Conservation (phyloP, 2,329 filamentous ascomycete species). For the Xylaria sp. region DNA sequence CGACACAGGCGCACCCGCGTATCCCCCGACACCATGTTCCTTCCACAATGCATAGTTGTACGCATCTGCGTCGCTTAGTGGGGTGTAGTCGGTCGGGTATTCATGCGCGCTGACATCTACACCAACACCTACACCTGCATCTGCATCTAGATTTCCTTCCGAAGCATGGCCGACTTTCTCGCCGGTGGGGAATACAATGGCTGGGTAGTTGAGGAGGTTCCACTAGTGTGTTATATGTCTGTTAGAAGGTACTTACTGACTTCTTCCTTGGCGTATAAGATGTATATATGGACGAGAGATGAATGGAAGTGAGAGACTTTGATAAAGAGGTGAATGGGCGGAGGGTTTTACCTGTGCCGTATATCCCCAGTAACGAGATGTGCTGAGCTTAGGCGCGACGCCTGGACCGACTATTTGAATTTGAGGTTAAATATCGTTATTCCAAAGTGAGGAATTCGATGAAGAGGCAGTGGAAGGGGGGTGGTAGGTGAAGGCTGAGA, state of each 20-base stretch:
- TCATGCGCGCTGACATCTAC: slow-evolving; percentile 13
- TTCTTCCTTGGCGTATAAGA: no score
- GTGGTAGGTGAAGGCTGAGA: no score
- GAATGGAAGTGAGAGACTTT: no score
- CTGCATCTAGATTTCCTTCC: neutral
- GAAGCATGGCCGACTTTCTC: slow-evolving; percentile 14
- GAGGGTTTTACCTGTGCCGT: slow-evolving; percentile 58
- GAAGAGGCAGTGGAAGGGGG: neutral
- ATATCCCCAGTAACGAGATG: slow-evolving; percentile 66
- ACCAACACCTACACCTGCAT: no score
- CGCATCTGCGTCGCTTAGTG: slow-evolving; percentile 30
- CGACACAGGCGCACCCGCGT: slow-evolving; percentile 47
- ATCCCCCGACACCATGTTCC: slow-evolving; percentile 44
- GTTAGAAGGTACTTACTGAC: no score
- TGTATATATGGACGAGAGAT: neutral
- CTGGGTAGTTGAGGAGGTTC: slow-evolving; percentile 73
- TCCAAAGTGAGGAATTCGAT: neutral
- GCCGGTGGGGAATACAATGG: slow-evolving; percentile 62
- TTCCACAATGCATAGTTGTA: slow-evolving; percentile 42
- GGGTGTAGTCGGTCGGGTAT: slow-evolving; percentile 32
- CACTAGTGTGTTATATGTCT: slow-evolving; percentile 44
- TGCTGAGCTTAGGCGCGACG: slow-evolving; percentile 51
- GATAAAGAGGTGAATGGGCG: no score
- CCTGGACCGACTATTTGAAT: slow-evolving; percentile 49
- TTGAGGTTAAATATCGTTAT: neutral